A percentile compares a stretch with the other conserved stretches of the same genome.
Conservation (phyloP, 371 early-diverging fungal genomes). For the Circinella minor region DNA sequence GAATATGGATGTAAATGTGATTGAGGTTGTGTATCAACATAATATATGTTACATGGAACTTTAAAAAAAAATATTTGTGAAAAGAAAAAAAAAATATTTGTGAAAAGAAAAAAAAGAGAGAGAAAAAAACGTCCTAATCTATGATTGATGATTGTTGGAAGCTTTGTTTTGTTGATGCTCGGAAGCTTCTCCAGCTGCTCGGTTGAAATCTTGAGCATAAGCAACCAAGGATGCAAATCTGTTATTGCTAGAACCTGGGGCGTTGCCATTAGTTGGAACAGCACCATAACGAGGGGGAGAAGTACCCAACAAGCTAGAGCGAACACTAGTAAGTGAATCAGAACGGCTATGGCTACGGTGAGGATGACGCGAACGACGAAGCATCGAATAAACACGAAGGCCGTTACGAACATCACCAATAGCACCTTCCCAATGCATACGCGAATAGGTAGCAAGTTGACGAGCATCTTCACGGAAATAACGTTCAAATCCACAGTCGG, state of each 20-base stretch:
- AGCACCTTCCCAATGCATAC: conserved; percentile 66
- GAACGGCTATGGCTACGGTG: conserved; percentile 17
- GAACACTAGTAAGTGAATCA: conserved; percentile 15
- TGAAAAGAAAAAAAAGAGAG: not conserved
- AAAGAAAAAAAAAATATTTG: not conserved
- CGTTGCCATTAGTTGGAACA: conserved; percentile 18
- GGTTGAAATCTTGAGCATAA: conserved; percentile 40
- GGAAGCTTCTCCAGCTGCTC: conserved; percentile 26
- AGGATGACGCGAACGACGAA: conserved; percentile 43
- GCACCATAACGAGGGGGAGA: conserved; percentile 21
- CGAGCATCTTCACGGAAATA: conserved; percentile 60
- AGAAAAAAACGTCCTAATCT: not conserved
- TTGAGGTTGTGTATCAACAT: not conserved
- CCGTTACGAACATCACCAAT: conserved; percentile 54
- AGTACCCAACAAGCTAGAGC: conserved; percentile 21
- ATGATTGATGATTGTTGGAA: conserved; percentile 5
- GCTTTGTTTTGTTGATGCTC: conserved; percentile 17
- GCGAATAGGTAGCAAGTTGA: conserved; percentile 55
- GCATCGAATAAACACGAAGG: conserved; percentile 52
- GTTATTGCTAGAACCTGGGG: conserved; percentile 21
- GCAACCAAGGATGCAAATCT: conserved; percentile 41
- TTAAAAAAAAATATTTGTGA: not conserved
- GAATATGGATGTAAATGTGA: not conserved
- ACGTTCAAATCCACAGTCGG: conserved; percentile 58
- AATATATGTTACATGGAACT: not conserved